Evolutionary conservation across 306 rosid species (phyloP).

Genomic region (Vigna mungo): DNA sequence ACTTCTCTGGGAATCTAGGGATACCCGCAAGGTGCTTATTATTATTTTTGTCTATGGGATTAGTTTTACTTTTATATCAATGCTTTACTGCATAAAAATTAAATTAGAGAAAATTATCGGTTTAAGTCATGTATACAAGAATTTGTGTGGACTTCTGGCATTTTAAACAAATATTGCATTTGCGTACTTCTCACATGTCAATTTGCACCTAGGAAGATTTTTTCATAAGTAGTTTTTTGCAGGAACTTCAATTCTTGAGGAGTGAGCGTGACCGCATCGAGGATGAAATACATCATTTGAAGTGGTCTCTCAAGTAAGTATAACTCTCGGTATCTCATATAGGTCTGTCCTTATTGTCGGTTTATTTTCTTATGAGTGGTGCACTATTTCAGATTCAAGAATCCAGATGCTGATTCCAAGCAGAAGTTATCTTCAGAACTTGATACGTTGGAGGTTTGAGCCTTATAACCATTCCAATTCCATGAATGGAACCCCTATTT

Average conservation of each 20-base stretch:
- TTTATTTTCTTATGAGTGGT: conserved; percentile 22
- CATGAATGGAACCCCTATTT: conserved; percentile 29
- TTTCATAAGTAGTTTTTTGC: conserved; percentile 45
- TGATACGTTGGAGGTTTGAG: conserved; percentile 70
- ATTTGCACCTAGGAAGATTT: conserved; percentile 13
- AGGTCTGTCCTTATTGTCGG: conserved; percentile 23
- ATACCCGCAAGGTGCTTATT: conserved; percentile 79
- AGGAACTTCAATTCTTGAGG: conserved; percentile 84
- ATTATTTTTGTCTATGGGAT: background rate
- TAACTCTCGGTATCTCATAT: conserved; percentile 32
- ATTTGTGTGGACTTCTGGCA: conserved; percentile 3
- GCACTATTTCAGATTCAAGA: conserved; percentile 62
- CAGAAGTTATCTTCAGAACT: conserved; percentile 57
- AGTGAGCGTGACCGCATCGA: conserved; percentile 81
- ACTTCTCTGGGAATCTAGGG: conserved; percentile 82
- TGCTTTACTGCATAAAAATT: conserved; percentile 2
- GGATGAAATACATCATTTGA: conserved; percentile 82
- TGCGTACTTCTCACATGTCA: background rate
- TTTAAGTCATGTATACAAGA: conserved; percentile 12
- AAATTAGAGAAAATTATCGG: background rate
- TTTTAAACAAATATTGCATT: conserved; percentile 21
- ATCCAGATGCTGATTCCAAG: conserved; percentile 57
- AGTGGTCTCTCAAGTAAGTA: conserved; percentile 85
- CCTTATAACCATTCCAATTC: conserved; percentile 23
- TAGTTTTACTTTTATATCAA: background rate